phyloP scores from a whole-genome alignment of 306 rosid species.

The Cotoneaster glaucophyllus region DNA sequence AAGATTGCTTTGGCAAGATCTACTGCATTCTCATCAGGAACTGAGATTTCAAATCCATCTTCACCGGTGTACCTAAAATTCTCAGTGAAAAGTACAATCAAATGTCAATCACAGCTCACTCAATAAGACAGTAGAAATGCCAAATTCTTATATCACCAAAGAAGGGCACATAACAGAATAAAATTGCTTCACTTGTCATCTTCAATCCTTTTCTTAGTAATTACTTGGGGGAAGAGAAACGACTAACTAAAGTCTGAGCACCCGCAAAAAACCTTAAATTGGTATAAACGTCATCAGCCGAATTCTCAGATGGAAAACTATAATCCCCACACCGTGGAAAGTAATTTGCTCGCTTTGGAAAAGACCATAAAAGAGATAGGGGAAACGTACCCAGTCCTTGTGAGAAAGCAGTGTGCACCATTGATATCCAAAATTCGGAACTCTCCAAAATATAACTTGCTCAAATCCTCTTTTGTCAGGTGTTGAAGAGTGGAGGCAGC shows the following conservation, averaged over 20 bases:
- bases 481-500: constrained; percentile 87
- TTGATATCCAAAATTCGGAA: constrained; percentile 73
- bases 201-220: not conserved
- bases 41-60: constrained; percentile 98
- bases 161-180: not conserved
- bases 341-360: not conserved
- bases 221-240: not conserved
- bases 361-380: not conserved
- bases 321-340: not conserved
- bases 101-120: not conserved
- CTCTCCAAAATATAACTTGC: constrained; percentile 82
- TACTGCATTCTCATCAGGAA: constrained; percentile 75
- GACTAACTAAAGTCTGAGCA: not conserved
- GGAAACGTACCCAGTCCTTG: constrained; percentile 83
- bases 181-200: not conserved
- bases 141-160: constrained; percentile 1
- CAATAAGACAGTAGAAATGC: not conserved
- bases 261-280: not conserved
- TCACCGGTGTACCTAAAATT: constrained; percentile 90
- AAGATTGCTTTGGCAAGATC: constrained; percentile 93
- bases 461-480: constrained; percentile 76
- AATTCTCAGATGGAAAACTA: not conserved
- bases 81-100: constrained; percentile 9
- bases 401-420: constrained; percentile 72
- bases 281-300: not conserved